Evolutionary conservation across 768 basidiomycete species (phyloP).

Genomic region (Gloeophyllum trabeum): DNA sequence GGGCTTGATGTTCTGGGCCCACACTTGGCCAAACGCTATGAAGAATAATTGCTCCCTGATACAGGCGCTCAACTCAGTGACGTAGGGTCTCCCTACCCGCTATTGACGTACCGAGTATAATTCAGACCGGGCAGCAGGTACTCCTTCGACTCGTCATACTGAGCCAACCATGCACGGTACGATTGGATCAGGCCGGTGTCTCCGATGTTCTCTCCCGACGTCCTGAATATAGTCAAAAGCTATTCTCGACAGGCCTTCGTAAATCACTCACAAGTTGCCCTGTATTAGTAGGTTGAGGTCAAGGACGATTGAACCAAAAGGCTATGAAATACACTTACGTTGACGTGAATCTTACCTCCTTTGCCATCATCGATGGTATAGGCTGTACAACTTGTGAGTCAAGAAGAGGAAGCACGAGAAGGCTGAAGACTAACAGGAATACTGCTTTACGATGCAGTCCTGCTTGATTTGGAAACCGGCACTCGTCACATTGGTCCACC

Average conservation of each 20-base stretch:
- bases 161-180: conserved; percentile 84
- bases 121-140: conserved; percentile 74
- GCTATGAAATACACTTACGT: conserved; percentile 43
- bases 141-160: conserved; percentile 49
- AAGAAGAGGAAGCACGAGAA: neutral
- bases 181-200: conserved; percentile 80
- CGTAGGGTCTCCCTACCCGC: neutral
- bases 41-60: conserved; percentile 88
- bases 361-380: conserved; percentile 82
- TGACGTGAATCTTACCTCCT: conserved; percentile 75
- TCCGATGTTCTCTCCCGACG: conserved; percentile 87
- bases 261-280: conserved; percentile 58
- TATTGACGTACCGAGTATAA: conserved; percentile 45
- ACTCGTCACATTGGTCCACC: conserved; percentile 90
- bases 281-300: conserved; percentile 15
- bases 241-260: neutral
- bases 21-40: conserved; percentile 80
- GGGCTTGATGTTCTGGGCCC: conserved; percentile 75
- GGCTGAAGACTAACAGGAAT: conserved; percentile 43
- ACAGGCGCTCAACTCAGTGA: conserved; percentile 1
- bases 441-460: conserved; percentile 87
- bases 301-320: neutral
- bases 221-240: conserved; percentile 32
- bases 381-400: conserved; percentile 22
- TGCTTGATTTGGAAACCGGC: conserved; percentile 74